phyloP scores from a whole-genome alignment of 2,329 filamentous ascomycete genomes.

The Phyllosticta citriasiana region DNA sequence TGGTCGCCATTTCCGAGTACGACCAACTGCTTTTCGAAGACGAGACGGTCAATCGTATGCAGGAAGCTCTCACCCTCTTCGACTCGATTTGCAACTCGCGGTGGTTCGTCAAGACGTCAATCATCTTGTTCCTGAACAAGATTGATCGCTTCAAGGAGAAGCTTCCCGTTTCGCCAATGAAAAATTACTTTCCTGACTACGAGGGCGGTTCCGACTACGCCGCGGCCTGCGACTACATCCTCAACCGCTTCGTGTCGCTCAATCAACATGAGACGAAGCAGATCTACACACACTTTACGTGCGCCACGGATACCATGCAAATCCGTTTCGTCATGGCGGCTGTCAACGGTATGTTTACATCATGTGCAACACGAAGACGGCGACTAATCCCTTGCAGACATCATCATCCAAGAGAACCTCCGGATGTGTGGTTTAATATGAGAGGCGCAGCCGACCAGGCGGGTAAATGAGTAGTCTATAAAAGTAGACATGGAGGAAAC shows the following conservation, averaged over 20 bases:
- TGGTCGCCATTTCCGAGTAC: conserved; percentile 95
- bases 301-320: conserved; percentile 95
- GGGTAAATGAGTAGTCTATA: conserved; percentile 1
- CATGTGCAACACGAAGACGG: neutral
- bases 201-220: conserved; percentile 93
- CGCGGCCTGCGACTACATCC: conserved; percentile 94
- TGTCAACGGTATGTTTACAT: conserved; percentile 69
- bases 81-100: conserved; percentile 64
- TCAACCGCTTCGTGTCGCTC: conserved; percentile 94
- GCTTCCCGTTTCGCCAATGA: conserved; percentile 62
- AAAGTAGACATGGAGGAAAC: conserved; percentile 9
- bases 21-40: conserved; percentile 94
- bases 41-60: conserved; percentile 73
- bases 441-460: conserved; percentile 20
- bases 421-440: conserved; percentile 95
- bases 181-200: conserved; percentile 67
- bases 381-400: conserved; percentile 50
- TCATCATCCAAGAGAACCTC: conserved; percentile 99
- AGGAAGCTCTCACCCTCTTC: conserved; percentile 60
- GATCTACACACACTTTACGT: conserved; percentile 99
- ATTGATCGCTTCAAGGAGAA: conserved; percentile 69
- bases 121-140: conserved; percentile 67
- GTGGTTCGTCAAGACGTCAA: conserved; percentile 64
- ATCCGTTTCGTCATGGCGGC: conserved; percentile 99
- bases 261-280: conserved; percentile 99